A percentile compares a stretch with the other conserved stretches of the same genome.
phyloP scores from a whole-genome alignment of 1,139 yeast species.

The Zygosaccharomyces pseudobailii region DNA sequence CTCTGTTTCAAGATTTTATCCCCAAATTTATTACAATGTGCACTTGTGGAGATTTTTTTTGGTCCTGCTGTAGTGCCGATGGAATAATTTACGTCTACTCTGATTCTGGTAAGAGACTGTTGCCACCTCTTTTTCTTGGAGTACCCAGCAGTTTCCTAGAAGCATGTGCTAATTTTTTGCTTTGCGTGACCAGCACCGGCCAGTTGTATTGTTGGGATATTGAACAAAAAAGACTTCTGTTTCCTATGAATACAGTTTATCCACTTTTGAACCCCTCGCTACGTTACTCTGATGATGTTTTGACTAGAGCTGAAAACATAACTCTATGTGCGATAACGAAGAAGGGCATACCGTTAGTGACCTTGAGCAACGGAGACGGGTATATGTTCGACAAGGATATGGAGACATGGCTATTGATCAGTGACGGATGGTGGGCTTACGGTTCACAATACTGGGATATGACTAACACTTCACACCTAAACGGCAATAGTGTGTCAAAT shows the following conservation, averaged over 20 bases:
- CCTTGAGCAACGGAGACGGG: constrained; percentile 85
- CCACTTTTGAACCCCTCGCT: constrained; percentile 55
- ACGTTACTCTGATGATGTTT: constrained; percentile 56
- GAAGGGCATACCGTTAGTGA: constrained; percentile 70
- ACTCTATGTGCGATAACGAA: constrained; percentile 80
- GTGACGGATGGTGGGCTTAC: constrained; percentile 98
- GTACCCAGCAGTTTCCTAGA: constrained; percentile 53
- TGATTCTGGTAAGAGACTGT: constrained; percentile 45
- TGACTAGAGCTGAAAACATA: constrained; percentile 74
- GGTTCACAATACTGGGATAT: constrained; percentile 98
- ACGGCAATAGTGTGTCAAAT: constrained; percentile 11
- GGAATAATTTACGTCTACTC: constrained; percentile 54
- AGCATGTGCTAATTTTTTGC: constrained; percentile 43
- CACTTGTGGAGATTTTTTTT: constrained; percentile 68
- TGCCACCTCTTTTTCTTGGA: constrained; percentile 57
- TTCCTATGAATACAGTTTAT: constrained; percentile 50
- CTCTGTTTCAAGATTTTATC: constrained; percentile 50
- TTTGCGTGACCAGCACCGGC: constrained; percentile 82
- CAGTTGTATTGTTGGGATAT: constrained; percentile 81
- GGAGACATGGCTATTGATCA: constrained; percentile 75
- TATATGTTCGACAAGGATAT: constrained; percentile 69
- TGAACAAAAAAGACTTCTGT: constrained; percentile 40
- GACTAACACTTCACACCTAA: constrained; percentile 36
- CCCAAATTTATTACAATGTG: constrained; percentile 58
- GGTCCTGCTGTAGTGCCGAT: constrained; percentile 71